Evolutionary conservation across 1,284 basidiomycete species (phyloP), one percentile per base, ranked within the genome.

Genomic region (Naganishia liquefaciens): DNA sequence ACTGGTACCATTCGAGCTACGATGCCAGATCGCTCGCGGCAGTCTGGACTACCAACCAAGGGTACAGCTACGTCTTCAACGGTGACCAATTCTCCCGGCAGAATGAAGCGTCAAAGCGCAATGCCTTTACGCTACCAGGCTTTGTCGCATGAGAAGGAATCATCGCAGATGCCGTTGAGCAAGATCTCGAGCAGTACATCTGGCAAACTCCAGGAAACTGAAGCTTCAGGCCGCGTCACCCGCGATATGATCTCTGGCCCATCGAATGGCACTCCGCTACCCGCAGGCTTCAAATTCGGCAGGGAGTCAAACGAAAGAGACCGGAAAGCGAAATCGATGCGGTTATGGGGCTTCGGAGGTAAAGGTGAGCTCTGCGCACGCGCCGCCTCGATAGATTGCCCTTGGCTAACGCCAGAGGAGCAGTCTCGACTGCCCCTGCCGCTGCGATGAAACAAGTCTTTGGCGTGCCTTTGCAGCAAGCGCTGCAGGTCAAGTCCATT

Each of bases 251-350:
- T 95, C 64, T 93, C 90, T n/a, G 90, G 86, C 0, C 93, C 93
- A 39, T 83, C 93, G 76, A 88, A 88, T 69, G 92, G 91, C 15
- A 85, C 86, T 13, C 89, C 88, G 37, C 91, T 96, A 43, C 91
- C 91, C 9, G 84, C 85, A 51, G 92, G 93, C 0, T 92, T 89
- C 83, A 92, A 92, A 77, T 95, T 95, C 74, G 89, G 88, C 11
- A 73, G 73, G 30, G 75, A 73, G 46, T 43, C 46, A 25, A 74
- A 73, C 69, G 90, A 93, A 62, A 83, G 91, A 74, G 84, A 91
- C 66, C 87, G 91, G 73, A 94, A 93, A 80, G 88, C 89, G 17
- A 93, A 94, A 79, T 92, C 88, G 65, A 84, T 90, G 52, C 86
- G 87, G 10, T 93, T 94, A 81, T 93, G 91, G 90, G 86, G 86